Evolutionary conservation across 1,139 yeast genomes (phyloP).

Genomic region (Saccharomyces hybrid): DNA sequence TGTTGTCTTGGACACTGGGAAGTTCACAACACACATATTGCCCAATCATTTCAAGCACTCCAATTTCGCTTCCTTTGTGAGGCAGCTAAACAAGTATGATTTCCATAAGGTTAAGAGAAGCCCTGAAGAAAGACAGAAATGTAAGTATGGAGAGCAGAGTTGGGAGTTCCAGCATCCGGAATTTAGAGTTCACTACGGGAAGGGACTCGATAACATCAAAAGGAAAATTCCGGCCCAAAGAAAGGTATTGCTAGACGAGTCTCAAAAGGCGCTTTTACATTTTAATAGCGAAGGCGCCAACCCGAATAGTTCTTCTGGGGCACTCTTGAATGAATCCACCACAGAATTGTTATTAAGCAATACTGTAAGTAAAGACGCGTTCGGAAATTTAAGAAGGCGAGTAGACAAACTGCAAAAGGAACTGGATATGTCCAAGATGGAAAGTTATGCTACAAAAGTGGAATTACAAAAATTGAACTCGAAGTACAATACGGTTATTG

Average conservation of each 20-base stretch:
- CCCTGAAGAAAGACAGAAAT: constrained; percentile 41
- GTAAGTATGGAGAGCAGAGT: constrained; percentile 63
- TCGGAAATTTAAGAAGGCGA: constrained; percentile 22
- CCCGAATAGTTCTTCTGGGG: neutral
- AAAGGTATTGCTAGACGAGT: constrained; percentile 28
- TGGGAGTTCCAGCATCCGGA: constrained; percentile 95
- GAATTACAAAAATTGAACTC: constrained; percentile 44
- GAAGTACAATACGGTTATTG: constrained; percentile 59
- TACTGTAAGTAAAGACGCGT: constrained; percentile 23
- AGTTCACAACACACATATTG: constrained; percentile 72
- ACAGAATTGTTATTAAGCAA: constrained; percentile 14
- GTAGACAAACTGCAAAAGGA: constrained; percentile 38
- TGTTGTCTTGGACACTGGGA: constrained; percentile 81
- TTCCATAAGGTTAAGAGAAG: constrained; percentile 76
- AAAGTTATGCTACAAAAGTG: constrained; percentile 35
- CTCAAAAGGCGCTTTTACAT: neutral
- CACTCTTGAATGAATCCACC: neutral
- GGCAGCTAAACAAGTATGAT: constrained; percentile 95
- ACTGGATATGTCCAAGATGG: constrained; percentile 37
- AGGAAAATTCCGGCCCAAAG: constrained; percentile 50
- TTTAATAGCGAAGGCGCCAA: neutral
- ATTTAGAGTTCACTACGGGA: constrained; percentile 50
- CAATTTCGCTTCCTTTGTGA: constrained; percentile 88
- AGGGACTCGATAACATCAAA: constrained; percentile 27
- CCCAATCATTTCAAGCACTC: constrained; percentile 92